Percentiles rank a stretch among this genome's conserved stretches.
Conservation (phyloP, 2,329 filamentous ascomycete genomes). For the Akanthomyces lecanii region DNA sequence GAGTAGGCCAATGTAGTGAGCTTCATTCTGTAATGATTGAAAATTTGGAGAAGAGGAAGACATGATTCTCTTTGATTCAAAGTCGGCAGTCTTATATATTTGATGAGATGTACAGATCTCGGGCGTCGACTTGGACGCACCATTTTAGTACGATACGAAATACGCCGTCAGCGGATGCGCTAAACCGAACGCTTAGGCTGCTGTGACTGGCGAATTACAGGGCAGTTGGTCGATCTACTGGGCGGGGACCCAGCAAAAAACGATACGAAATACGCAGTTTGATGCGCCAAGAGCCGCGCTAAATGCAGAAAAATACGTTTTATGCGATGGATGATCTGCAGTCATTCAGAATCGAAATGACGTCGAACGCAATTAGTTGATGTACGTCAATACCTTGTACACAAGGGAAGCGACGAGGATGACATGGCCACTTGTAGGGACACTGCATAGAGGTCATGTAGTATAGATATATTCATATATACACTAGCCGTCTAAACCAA, state of each 20-base stretch:
- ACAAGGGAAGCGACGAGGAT: not conserved
- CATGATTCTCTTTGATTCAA: not conserved
- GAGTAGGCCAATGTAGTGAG: not conserved
- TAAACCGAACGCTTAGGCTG: no score
- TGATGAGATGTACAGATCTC: not conserved
- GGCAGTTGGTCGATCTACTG: no score
- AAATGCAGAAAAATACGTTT: not conserved
- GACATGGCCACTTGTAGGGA: not conserved
- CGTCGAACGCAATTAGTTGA: not conserved
- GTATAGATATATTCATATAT: slow-evolving; percentile 4
- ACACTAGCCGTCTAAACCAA: not conserved
- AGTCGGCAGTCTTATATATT: not conserved
- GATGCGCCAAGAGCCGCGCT: not conserved
- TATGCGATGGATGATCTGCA: not conserved
- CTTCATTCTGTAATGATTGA: not conserved
- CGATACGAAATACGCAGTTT: slow-evolving; percentile 4
- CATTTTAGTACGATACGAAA: not conserved
- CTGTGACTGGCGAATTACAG: not conserved
- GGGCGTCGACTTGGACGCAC: not conserved
- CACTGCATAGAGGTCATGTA: no score
- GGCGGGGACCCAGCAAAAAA: not conserved
- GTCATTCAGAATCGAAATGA: not conserved
- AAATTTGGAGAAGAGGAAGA: not conserved
- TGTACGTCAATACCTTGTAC: not conserved
- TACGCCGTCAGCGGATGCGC: not conserved